A percentile compares a stretch with the other conserved stretches of the same genome.
These are phyloP conservation scores for Nannizziopsis arthrosporioides DNA, from an alignment of 2,329 filamentous ascomycete genomes.

Conservation along the genomic window DNA sequence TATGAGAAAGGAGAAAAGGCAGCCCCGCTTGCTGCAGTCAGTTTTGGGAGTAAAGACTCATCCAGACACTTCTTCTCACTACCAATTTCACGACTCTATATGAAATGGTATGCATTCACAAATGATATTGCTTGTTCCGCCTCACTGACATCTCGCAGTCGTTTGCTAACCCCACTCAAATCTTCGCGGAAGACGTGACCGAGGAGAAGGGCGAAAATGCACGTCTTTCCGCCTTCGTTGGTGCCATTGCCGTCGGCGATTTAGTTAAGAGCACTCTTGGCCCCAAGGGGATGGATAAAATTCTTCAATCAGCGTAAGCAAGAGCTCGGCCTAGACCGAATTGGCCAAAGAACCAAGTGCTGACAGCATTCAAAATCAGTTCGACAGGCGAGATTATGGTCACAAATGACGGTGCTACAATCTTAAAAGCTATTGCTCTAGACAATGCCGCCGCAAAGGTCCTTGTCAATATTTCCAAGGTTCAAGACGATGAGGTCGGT, in stretches of 20 bases:
- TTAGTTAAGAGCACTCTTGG: slow-evolving; percentile 94
- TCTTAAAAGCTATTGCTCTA: slow-evolving; percentile 93
- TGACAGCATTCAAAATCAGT: slow-evolving; percentile 33
- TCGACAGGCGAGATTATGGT: slow-evolving; percentile 97
- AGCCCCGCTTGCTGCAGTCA: background rate
- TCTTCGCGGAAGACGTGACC: slow-evolving; percentile 92
- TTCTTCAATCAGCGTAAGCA: slow-evolving; percentile 75
- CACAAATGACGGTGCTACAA: slow-evolving; percentile 96
- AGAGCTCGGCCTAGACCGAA: background rate
- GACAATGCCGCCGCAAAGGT: slow-evolving; percentile 98
- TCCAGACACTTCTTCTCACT: background rate
- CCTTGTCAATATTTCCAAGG: slow-evolving; percentile 97
- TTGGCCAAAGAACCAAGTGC: background rate
- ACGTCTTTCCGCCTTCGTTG: slow-evolving; percentile 93
- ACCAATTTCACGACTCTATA: background rate
- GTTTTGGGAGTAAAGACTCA: background rate
- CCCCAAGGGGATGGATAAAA: slow-evolving; percentile 99
- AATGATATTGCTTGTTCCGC: background rate
- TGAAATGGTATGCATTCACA: slow-evolving; percentile 12
- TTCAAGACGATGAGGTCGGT: slow-evolving; percentile 96
- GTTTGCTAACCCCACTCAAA: slow-evolving; percentile 72
- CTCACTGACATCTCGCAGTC: slow-evolving; percentile 14
- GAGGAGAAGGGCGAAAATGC: slow-evolving; percentile 99
- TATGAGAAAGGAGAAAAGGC: too few species aligned
- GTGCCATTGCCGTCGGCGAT: slow-evolving; percentile 94